Evolutionary conservation across 2,329 filamentous ascomycete species (phyloP), one percentile per base, ranked within the genome.

Genomic region (Trichoderma arundinaceum): DNA sequence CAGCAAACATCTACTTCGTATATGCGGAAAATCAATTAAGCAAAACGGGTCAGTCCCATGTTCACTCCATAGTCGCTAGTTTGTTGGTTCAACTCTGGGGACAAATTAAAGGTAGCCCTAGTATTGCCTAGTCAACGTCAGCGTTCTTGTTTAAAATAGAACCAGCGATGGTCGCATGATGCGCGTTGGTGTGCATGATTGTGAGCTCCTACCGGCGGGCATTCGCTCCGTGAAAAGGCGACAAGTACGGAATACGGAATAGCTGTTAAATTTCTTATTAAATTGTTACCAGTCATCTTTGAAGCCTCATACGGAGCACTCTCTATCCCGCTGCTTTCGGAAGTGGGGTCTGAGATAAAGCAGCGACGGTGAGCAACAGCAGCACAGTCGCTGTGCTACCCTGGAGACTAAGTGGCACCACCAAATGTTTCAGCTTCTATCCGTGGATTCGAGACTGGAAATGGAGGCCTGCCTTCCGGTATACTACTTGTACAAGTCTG

Each of bases 161-260:
- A 28, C n/a, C 12, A 5, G 58, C 38, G 38, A 53, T 52, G 48
- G 39, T 53, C 58, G 38, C 48, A 52, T 62, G 58, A 62, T 33
- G 48, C 48, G 28, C 4, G 19, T 41, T 7, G n/a, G 48, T 53
- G 58, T 33, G 17, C 46, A 43, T 33, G 48, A 35, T 9, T 38
- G n/a, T n/a, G 12, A 15, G 39, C 39, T 19, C 54, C 41, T 48
- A n/a, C 32, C 41, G 13, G n/a, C 38, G 19, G 35, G 28, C 17
- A n/a, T 39, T 35, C 8, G 15, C 38, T 33, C 9, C 32, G 22
- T 9, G 19, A 35, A 62, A 15, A n/a, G 38, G 12, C 12, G 10
- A 60, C 22, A 28, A 58, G 9, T 15, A 43, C 15, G 22, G n/a
- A 22, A 4, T 28, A 28, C 22, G 6, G 22, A 17, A 5, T 13